Base-by-base conservation (phyloP, 805 yeast species). In the Lachancea meyersii region DNA sequence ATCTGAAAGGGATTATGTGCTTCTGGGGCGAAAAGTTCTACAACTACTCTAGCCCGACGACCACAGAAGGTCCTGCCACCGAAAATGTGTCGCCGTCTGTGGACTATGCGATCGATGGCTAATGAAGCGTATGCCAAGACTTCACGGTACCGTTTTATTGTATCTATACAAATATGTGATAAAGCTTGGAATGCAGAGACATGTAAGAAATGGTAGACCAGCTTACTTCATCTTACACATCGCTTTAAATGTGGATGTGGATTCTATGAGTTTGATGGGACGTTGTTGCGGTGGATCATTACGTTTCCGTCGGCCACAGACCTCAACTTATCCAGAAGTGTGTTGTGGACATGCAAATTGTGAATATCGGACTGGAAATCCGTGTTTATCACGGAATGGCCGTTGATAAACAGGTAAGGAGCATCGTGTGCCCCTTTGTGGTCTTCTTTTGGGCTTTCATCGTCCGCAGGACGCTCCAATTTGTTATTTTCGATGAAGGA, bases 11-110 rank as follows among this genome's bases (percentile, higher is more conserved):
- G 0, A 57, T 80, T 3, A 45, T 75, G 7, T 80, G 76, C 26
- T 69, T 79, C 34, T 79, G 84, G 78, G 89, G 89, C 0, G 65
- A 67, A 5, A 54, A 59, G 5, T 68, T 76, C 44, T 63, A 63
- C 40, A 54, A 54, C 35, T 54, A 52, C 31, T 34, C 31, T 27
- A 30, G 45, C 19, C 28, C n/a, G 13, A 10, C 28, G 28, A 10
- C 28, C 11, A 41, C 26, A 8, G 26, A 4, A 22, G 38, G 14
- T 7, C 17, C 20, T 23, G 27, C 37, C 34, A 24, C 27, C 26
- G 10, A 28, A 28, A 14, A 11, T 7, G 24, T 13, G 6, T 32
- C 35, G 14, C 14, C 23, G 35, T 9, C 10, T 19, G 26, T 40
- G 4, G 43, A 40, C 30, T 40, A 40, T 19, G 27, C 38, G 7